phyloP scores from a whole-genome alignment of 2,329 filamentous ascomycete genomes.

The Alternaria sp. region DNA sequence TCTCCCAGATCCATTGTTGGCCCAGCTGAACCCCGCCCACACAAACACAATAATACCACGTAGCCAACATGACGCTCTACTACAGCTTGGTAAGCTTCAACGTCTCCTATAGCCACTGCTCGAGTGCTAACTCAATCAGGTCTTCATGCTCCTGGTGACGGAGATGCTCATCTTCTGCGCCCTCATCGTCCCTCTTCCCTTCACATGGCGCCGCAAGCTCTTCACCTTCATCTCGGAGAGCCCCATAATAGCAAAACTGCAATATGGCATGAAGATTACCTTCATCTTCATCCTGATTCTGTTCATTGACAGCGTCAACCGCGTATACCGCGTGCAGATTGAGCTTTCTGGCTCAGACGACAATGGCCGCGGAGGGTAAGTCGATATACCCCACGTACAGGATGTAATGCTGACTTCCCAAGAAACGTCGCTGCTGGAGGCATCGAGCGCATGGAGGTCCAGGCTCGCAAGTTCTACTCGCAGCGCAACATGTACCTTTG shows the following conservation, averaged over 20 bases:
- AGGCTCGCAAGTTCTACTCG: conserved; percentile 99
- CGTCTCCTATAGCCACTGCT: not conserved
- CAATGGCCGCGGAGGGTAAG: conserved; percentile 63
- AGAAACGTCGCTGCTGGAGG: conserved; percentile 73
- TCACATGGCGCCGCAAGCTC: conserved; percentile 82
- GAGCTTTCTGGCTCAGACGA: conserved; percentile 81
- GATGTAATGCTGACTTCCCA: conserved; percentile 19
- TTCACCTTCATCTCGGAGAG: conserved; percentile 97
- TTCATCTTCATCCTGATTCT: conserved; percentile 99
- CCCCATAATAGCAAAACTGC: conserved; percentile 84
- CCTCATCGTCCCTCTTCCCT: conserved; percentile 87
- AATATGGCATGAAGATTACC: conserved; percentile 98
- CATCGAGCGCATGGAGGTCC: conserved; percentile 95
- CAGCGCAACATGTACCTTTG: conserved; percentile 99
- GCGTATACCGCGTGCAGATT: conserved; percentile 94
- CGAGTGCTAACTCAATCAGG: conserved; percentile 61
- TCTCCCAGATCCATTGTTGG: conserved; percentile 8
- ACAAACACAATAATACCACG: conserved; percentile 39
- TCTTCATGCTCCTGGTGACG: conserved; percentile 81
- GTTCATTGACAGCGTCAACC: conserved; percentile 95
- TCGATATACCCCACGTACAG: conserved; percentile 13
- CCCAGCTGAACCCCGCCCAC: conserved; percentile 33
- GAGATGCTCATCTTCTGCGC: conserved; percentile 86
- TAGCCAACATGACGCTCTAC: conserved; percentile 72
- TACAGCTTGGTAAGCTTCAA: conserved; percentile 68